Base-by-base conservation (phyloP, 768 basidiomycete genomes). In the Boletus sp. region DNA sequence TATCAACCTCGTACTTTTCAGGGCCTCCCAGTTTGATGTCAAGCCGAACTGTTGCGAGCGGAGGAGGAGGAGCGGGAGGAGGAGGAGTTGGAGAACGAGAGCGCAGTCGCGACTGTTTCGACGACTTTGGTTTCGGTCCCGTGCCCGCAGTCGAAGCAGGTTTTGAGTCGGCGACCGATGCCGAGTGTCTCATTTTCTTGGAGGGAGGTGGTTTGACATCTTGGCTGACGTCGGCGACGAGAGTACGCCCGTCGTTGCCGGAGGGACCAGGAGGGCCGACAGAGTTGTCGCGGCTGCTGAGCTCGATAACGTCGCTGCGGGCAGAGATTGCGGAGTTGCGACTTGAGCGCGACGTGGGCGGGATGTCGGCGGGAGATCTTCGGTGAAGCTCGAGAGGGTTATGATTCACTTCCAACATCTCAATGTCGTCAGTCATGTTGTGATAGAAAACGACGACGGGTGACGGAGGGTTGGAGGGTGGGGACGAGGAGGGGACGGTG, bases 1-100 rank as follows among this genome's bases (percentile, higher is more conserved):
- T 80, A 63, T 91, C 84, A 46, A 91, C 84, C 55, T 88, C 87
- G 69, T 91, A 92, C 62, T 86, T 84, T 1, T 81, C 78, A 1
- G 87, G 88, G 0, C 90, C 89, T 4, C 88, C 89, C 4, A 92
- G 80, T 9, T 47, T 70, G 64, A 92, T 89, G 4, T 86, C 77
- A 24, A 92, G 78, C 4, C 90, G 78, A 47, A 92, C 78, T 2
- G 90, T 92, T 52, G 79, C 75, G 17, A 85, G 71, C 0, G 80
- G 71, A 4, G 81, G 84, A 5, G 79, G 80, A 2, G 78, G 71
- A n/a, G 68, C 77, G 50, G 65, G 67, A 56, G 78, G 73, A 0
- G 80, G 78, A 6, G 85, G 78, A 4, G 85, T 81, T 10, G 87
- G 85, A 0, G 86, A 84, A 8, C 78, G 83, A 36, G 77, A 79